Percentiles rank a stretch among this genome's conserved stretches.
Evolutionary conservation across 441 rosid species (phyloP).

Genomic region (Macaranga tanarius): DNA sequence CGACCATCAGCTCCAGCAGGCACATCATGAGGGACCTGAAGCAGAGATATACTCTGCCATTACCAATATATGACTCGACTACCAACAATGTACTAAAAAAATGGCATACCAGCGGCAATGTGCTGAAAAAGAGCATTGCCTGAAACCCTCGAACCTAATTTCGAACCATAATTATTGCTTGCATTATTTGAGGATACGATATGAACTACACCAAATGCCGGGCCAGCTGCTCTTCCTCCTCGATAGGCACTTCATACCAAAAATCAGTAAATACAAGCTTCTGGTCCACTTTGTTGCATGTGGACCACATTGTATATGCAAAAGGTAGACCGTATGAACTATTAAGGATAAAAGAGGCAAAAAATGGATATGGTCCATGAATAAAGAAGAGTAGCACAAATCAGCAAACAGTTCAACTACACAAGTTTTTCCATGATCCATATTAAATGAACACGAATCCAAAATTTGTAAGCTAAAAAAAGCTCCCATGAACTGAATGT

Average conservation of each 20-base stretch:
- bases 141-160: too few species aligned
- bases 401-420: background rate
- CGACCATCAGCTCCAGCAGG: too few species aligned
- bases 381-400: background rate
- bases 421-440: background rate
- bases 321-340: background rate
- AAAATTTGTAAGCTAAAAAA: conserved; percentile 28
- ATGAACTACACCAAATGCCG: background rate
- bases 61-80: too few species aligned
- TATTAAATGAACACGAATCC: conserved; percentile 13
- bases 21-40: background rate
- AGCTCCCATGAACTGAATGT: background rate
- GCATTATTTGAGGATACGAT: background rate
- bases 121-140: too few species aligned
- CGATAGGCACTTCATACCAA: background rate
- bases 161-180: background rate
- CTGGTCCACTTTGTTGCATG: background rate
- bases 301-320: background rate
- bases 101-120: too few species aligned
- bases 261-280: background rate
- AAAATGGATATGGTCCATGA: too few species aligned
- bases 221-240: background rate
- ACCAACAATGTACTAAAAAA: too few species aligned
- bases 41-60: too few species aligned
- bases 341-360: background rate